phyloP scores from a whole-genome alignment of 2,329 filamentous ascomycete species.

The Gliomastix tumulicola region DNA sequence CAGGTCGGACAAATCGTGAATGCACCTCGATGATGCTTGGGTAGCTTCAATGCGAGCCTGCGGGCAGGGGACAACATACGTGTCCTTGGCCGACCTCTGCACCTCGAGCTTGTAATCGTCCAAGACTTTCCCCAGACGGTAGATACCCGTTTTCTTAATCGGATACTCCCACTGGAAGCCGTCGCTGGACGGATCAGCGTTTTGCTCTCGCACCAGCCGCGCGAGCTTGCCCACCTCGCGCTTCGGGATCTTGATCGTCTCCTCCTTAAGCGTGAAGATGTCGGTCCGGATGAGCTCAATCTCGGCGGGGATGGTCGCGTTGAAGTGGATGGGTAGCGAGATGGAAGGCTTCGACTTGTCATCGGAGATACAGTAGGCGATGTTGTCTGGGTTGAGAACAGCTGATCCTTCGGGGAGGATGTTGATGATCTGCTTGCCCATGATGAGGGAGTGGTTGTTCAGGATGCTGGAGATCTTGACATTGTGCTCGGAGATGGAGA shows the following conservation, averaged over 20 bases:
- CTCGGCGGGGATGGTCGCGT: constrained; percentile 81
- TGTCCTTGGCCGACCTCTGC: constrained; percentile 66
- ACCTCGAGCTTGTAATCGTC: constrained; percentile 95
- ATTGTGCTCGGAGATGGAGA: constrained; percentile 86
- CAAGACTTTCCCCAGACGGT: constrained; percentile 75
- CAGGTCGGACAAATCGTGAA: constrained; percentile 81
- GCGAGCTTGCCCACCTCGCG: constrained; percentile 71
- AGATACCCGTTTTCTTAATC: constrained; percentile 82
- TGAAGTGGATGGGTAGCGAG: constrained; percentile 80
- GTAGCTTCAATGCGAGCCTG: constrained; percentile 65
- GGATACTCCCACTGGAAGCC: constrained; percentile 65
- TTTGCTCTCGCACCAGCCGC: constrained; percentile 59
- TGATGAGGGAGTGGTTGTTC: constrained; percentile 87
- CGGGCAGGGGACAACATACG: constrained; percentile 81
- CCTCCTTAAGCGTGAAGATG: constrained; percentile 71
- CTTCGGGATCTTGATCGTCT: constrained; percentile 68
- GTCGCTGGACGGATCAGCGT: constrained; percentile 51
- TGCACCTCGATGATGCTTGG: constrained; percentile 62
- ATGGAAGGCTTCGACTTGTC: constrained; percentile 50
- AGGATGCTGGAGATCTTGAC: constrained; percentile 84
- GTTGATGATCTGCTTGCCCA: constrained; percentile 96
- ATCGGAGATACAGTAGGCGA: constrained; percentile 66
- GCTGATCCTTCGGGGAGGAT: constrained; percentile 95
- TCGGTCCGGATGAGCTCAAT: constrained; percentile 88
- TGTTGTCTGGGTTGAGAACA: constrained; percentile 72